Conservation (phyloP, 192 early-diverging fungal genomes). For the Coemansia pectinata region DNA sequence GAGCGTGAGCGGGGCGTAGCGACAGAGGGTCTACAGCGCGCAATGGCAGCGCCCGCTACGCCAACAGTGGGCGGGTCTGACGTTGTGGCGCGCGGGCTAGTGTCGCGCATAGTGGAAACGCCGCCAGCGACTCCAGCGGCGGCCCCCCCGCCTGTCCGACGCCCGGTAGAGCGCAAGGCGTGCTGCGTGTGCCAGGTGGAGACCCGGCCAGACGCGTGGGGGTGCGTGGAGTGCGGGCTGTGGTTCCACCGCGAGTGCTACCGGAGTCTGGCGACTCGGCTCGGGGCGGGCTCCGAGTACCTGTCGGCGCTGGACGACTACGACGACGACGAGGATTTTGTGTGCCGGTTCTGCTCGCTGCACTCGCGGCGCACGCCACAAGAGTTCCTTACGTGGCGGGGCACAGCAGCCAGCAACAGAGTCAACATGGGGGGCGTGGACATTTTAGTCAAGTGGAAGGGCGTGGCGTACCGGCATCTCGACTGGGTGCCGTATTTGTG, state of each 20-base stretch:
- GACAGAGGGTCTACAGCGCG: neutral
- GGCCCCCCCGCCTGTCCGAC: neutral
- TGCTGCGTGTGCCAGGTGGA: constrained; percentile 13
- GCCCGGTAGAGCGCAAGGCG: neutral
- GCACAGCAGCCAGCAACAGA: neutral
- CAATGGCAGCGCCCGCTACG: neutral
- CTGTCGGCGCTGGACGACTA: neutral
- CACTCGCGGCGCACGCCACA: constrained; percentile 4
- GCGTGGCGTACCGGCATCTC: constrained; percentile 35
- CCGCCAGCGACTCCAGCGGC: neutral
- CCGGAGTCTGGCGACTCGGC: neutral
- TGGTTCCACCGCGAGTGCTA: constrained; percentile 22
- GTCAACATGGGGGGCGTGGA: constrained; percentile 7
- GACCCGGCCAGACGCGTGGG: neutral
- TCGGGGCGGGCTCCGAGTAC: neutral
- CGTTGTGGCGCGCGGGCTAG: neutral
- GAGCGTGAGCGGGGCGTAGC: neutral
- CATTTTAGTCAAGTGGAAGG: constrained; percentile 30
- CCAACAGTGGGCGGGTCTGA: neutral
- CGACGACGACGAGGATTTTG: neutral
- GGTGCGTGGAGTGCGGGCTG: constrained; percentile 14
- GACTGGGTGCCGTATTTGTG: constrained; percentile 43
- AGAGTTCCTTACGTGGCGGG: constrained; percentile 25
- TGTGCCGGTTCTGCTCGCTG: constrained; percentile 21
- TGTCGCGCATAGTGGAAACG: neutral